Base-by-base conservation (phyloP, 2,329 filamentous ascomycete species). In the Dryadomyces quercivorus region DNA sequence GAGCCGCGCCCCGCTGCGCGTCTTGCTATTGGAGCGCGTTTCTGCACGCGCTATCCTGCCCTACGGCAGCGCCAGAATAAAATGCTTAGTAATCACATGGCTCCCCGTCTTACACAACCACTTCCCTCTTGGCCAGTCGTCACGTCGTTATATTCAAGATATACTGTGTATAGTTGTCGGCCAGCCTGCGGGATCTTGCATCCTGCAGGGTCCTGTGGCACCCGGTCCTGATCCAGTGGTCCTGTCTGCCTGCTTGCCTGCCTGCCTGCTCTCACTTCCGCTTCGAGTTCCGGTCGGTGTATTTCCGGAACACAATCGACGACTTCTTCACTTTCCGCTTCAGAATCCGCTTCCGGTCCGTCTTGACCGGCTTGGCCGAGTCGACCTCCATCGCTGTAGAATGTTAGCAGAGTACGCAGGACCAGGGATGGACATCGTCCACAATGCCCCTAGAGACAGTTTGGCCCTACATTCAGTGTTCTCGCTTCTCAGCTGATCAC, bases 261-360 rank as follows among this genome's bases (percentile, higher is more conserved):
- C 9, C 20, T 20, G 16, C 8, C 5, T 13, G 13, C 40, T 31
- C 42, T 58, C 58, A 60, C 40, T 58, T 61, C 53, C 56, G 57
- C 67, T 72, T 74, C 59, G 68, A 70, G 59, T 72, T 66, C 58
- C 73, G 72, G 56, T 80, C 75, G 58, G 75, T 75, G 63, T 77
- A 81, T 62, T 75, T 81, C 53, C 73, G 73, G 58, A 84, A 85
- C 21, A 81, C 78, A 57, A 84, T 82, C 57, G 72, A 72, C 44
- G 74, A 71, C 60, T 75, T 78, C 66, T 76, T 80, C 59, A 69
- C 71, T 61, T 70, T 75, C 64, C 75, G 73, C 73, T 82, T 84
- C 66, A 76, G 72, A 53, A 81, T 70, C 61, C 75, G 74, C 65
- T 73, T 76, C 69, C 74, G 12, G 80, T 58, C 67, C 65, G 42